Conservation (phyloP, 2,329 filamentous ascomycete genomes). For the Mariannaea sp. region DNA sequence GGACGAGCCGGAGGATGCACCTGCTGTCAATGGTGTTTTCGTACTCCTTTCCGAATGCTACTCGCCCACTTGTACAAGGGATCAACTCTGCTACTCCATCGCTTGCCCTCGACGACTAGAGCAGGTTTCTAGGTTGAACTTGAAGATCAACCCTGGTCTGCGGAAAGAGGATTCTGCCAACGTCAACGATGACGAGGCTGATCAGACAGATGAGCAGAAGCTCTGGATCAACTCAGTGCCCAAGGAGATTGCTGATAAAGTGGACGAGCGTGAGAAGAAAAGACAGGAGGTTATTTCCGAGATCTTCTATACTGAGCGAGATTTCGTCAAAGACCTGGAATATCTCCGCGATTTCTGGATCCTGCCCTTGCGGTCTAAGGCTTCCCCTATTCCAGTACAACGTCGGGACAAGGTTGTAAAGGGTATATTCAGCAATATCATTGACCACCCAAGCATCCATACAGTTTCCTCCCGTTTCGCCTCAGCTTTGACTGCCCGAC, state of each 20-base stretch:
- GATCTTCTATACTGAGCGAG: conserved; percentile 96
- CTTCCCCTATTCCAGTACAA: conserved; percentile 86
- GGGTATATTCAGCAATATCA: conserved; percentile 93
- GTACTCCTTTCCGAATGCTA: conserved; percentile 97
- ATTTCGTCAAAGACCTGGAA: conserved; percentile 98
- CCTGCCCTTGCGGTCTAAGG: conserved; percentile 79
- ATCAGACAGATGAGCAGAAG: conserved; percentile 93
- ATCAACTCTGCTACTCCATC: conserved; percentile 97
- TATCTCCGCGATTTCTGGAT: conserved; percentile 99
- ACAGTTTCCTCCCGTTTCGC: conserved; percentile 88
- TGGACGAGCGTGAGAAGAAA: conserved; percentile 93
- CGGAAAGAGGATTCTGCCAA: conserved; percentile 64
- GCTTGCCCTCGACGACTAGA: conserved; percentile 92
- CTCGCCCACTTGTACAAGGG: conserved; percentile 93
- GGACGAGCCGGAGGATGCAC: conserved; percentile 76
- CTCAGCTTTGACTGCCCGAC: conserved; percentile 83
- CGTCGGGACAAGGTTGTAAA: conserved; percentile 89
- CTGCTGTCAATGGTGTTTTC: conserved; percentile 89
- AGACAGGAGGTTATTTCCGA: conserved; percentile 97
- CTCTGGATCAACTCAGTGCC: conserved; percentile 99
- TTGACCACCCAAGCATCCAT: conserved; percentile 82
- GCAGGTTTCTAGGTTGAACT: conserved; percentile 90
- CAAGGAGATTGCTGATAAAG: conserved; percentile 88
- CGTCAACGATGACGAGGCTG: conserved; percentile 76
- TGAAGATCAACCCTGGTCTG: conserved; percentile 89